Conservation (phyloP, 257 asterid species). For the Solanum tacnaense region DNA sequence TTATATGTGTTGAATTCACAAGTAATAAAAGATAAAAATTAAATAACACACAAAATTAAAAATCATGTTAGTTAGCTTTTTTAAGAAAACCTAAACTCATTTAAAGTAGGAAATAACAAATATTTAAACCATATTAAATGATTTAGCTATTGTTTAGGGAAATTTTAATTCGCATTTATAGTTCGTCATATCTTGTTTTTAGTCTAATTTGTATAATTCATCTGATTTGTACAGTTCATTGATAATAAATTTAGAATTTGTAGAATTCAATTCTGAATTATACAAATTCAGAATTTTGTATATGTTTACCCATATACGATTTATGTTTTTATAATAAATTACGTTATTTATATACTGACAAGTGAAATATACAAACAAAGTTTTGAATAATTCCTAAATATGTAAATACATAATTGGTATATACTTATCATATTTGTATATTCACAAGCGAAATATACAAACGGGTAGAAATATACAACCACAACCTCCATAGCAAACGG, state of each 20-base stretch:
- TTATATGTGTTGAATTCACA: not conserved
- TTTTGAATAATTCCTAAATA: not conserved
- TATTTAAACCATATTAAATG: not conserved
- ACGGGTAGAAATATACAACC: no score
- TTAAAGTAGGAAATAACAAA: not conserved
- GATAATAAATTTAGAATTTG: no score
- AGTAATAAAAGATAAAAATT: no score
- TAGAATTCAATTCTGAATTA: accelerated
- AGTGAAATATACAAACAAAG: not conserved
- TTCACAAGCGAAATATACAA: not conserved
- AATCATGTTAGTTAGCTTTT: not conserved
- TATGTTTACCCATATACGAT: no score
- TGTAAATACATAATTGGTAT: no score
- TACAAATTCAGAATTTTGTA: no score
- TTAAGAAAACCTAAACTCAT: not conserved
- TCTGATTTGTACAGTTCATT: no score
- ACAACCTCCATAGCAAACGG: not conserved
- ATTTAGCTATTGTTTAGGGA: not conserved
- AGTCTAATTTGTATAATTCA: not conserved
- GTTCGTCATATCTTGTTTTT: not conserved
- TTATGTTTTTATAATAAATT: no score
- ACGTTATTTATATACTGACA: not conserved
- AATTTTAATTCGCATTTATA: no score
- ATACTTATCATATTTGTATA: not conserved
- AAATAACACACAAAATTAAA: not conserved